phyloP scores from a whole-genome alignment of 2,329 filamentous ascomycete species.

The Domatiomyces catenatus region DNA sequence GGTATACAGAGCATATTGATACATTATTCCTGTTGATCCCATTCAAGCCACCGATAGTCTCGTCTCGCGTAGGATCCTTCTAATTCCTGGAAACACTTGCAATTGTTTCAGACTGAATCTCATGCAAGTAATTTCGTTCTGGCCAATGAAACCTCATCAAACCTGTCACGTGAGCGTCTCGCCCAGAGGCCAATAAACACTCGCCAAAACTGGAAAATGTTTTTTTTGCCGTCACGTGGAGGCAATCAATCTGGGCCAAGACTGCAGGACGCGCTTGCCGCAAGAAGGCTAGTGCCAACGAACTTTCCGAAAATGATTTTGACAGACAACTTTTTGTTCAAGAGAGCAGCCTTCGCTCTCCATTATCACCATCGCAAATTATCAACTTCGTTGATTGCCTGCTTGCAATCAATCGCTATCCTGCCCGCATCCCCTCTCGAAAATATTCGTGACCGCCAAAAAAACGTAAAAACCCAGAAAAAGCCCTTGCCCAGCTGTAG shows the following conservation, averaged over 20 bases:
- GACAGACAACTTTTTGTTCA: slow-evolving; percentile 9
- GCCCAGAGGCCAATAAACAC: no score
- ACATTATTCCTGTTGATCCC: no score
- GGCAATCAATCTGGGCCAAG: background rate
- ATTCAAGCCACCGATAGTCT: no score
- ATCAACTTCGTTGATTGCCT: slow-evolving; percentile 16
- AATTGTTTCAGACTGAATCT: no score
- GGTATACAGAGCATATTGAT: no score
- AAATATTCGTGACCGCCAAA: slow-evolving; percentile 23
- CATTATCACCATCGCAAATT: slow-evolving; percentile 10
- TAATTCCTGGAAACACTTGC: no score
- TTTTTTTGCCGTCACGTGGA: no score
- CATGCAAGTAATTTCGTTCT: no score
- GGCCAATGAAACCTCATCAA: no score
- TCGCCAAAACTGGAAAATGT: no score
- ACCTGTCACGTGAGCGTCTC: no score
- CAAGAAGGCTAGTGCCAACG: background rate
- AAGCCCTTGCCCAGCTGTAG: slow-evolving; percentile 17
- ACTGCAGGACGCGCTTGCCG: background rate
- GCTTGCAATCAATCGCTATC: slow-evolving; percentile 17
- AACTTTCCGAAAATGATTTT: background rate
- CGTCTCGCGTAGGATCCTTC: no score
- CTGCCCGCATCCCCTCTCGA: slow-evolving; percentile 18
- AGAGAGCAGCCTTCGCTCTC: slow-evolving; percentile 2
- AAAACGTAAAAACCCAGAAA: slow-evolving; percentile 26